phyloP scores from a whole-genome alignment of 305 asterid species.

The Fraxinus ornus region DNA sequence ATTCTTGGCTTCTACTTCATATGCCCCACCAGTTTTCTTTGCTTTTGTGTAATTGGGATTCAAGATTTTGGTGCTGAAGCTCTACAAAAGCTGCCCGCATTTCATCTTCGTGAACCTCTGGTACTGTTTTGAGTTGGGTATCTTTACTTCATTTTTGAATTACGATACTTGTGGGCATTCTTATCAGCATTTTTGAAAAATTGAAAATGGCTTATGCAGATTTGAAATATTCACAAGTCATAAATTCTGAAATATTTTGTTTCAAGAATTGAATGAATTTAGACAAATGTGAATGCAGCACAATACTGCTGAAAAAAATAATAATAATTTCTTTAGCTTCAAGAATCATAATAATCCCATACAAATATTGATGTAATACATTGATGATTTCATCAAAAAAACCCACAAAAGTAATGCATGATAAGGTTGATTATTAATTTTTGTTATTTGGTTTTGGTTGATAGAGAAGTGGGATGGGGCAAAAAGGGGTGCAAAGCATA shows the following conservation, averaged over 20 bases:
- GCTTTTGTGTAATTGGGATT: conserved; percentile 26
- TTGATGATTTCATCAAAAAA: background rate
- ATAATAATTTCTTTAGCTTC: background rate
- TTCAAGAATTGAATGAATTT: background rate
- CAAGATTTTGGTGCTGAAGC: conserved; percentile 33
- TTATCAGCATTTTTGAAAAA: background rate
- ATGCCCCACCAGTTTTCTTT: conserved; percentile 20
- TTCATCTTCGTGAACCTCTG: too few relatives aligned
- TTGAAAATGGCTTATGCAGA: background rate
- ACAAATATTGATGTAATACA: background rate
- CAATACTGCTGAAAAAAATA: background rate
- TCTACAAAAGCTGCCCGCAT: conserved; percentile 16
- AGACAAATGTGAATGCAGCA: background rate
- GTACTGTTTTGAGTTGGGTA: too few relatives aligned
- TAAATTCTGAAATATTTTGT: background rate
- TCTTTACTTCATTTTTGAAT: background rate
- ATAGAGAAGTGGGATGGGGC: conserved; percentile 44
- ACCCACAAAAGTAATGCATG: background rate
- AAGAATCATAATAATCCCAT: background rate
- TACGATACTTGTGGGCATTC: background rate
- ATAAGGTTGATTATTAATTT: conserved; percentile 9
- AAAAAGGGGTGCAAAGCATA: conserved; percentile 15
- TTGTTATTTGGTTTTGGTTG: conserved; percentile 13
- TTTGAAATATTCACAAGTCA: background rate
- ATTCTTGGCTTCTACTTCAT: conserved; percentile 15